Evolutionary conservation across 805 yeast genomes (phyloP).

Genomic region (Candida nonsorbophila): DNA sequence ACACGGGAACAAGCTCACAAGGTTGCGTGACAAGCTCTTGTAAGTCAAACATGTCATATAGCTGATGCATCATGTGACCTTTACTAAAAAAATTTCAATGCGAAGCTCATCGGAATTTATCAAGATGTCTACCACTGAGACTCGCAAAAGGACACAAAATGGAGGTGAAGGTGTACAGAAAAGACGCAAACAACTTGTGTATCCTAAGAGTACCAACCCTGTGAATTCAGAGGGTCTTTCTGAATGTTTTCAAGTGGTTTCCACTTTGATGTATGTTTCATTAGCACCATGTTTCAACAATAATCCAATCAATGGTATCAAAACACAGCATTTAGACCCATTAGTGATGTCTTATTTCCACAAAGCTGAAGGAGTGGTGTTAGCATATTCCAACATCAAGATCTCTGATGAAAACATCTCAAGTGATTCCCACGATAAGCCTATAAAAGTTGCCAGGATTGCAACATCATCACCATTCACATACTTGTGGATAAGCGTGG

Average conservation of each 20-base stretch:
- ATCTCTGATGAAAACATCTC: slow-evolving; percentile 39
- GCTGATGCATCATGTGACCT: too few species aligned
- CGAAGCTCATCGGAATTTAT: too few species aligned
- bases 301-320: slow-evolving; percentile 72
- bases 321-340: slow-evolving; percentile 85
- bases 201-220: slow-evolving; percentile 30
- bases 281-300: slow-evolving; percentile 77
- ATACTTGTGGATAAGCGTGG: slow-evolving; percentile 81
- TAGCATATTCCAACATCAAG: slow-evolving; percentile 68
- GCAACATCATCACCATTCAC: slow-evolving; percentile 82
- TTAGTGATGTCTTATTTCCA: slow-evolving; percentile 77
- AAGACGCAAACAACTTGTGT: slow-evolving; percentile 13
- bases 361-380: slow-evolving; percentile 73
- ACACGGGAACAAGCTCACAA: too few species aligned
- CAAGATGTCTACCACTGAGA: too few species aligned
- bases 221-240: slow-evolving; percentile 45
- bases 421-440: slow-evolving; percentile 33
- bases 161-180: slow-evolving; percentile 1
- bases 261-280: slow-evolving; percentile 68
- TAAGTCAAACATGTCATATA: too few species aligned
- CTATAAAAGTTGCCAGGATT: slow-evolving; percentile 55
- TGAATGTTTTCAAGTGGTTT: slow-evolving; percentile 62
- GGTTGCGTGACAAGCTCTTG: too few species aligned
- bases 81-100: too few species aligned
- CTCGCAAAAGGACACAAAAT: not conserved